Evolutionary conservation across 1,139 yeast genomes (phyloP).

Genomic region (Diutina rugosa): DNA sequence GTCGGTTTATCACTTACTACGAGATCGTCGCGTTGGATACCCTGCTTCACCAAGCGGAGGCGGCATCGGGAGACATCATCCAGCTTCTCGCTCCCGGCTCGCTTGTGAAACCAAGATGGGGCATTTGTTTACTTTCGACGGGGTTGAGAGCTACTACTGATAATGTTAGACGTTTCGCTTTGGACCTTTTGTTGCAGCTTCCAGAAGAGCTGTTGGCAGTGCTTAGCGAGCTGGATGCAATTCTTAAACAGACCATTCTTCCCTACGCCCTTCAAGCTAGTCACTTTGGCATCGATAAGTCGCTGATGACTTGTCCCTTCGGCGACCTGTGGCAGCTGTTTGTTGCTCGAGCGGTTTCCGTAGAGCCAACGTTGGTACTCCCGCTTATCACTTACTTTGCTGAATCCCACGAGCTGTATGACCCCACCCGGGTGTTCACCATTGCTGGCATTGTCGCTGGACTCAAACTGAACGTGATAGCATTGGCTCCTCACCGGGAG

Average conservation of each 20-base stretch:
- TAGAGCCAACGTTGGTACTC: slow-evolving; percentile 6
- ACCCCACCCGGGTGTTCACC: slow-evolving; percentile 58
- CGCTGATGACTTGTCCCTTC: slow-evolving; percentile 32
- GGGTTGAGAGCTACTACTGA: slow-evolving; percentile 76
- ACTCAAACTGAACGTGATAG: slow-evolving; percentile 21
- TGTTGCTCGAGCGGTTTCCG: slow-evolving; percentile 15
- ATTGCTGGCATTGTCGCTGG: slow-evolving; percentile 47
- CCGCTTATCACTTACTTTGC: slow-evolving; percentile 34
- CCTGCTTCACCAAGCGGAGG: slow-evolving; percentile 76
- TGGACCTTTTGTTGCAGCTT: slow-evolving; percentile 43
- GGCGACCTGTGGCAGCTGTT: slow-evolving; percentile 41
- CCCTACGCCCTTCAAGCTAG: slow-evolving; percentile 57
- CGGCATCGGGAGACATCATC: slow-evolving; percentile 56
- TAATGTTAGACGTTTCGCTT: slow-evolving; percentile 55
- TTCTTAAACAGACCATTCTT: slow-evolving; percentile 40
- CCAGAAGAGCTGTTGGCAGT: slow-evolving; percentile 36
- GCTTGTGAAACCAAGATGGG: slow-evolving; percentile 58
- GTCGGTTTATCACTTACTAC: slow-evolving; percentile 55
- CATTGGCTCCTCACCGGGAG: slow-evolving; percentile 10
- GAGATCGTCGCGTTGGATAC: slow-evolving; percentile 81
- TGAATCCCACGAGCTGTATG: slow-evolving; percentile 42
- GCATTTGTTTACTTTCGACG: slow-evolving; percentile 55
- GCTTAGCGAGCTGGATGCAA: slow-evolving; percentile 30
- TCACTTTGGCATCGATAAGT: slow-evolving; percentile 31
- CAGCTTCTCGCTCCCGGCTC: slow-evolving; percentile 39